Evolutionary conservation across 164 flowering plant genomes (phyloP).

Genomic region (Nymphaea thermarum): DNA sequence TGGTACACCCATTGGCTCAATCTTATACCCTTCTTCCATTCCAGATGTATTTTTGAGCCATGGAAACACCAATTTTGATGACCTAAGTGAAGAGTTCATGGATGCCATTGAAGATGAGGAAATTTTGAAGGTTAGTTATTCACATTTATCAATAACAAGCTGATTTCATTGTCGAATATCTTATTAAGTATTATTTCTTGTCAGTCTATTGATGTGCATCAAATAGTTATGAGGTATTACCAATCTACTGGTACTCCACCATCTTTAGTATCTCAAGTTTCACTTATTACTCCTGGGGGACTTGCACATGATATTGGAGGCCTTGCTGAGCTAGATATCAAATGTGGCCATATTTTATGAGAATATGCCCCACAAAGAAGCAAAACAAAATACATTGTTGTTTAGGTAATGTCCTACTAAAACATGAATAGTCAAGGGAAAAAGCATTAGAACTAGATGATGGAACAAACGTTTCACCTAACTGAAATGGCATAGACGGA

Average conservation of each 20-base stretch:
- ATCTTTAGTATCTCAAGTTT: slow-evolving; percentile 37
- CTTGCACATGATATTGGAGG: too few species aligned
- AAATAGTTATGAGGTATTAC: slow-evolving; percentile 69
- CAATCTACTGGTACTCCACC: slow-evolving; percentile 67
- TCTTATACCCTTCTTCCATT: not conserved
- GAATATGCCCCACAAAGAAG: too few species aligned
- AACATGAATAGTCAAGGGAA: too few species aligned
- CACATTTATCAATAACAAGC: too few species aligned
- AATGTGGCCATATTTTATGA: too few species aligned
- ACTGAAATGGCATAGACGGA: too few species aligned
- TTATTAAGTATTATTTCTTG: slow-evolving; percentile 6
- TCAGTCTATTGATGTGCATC: slow-evolving; percentile 86
- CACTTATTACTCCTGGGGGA: slow-evolving; percentile 32
- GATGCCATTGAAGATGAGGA: slow-evolving; percentile 63
- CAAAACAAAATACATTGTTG: too few species aligned
- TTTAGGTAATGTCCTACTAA: too few species aligned
- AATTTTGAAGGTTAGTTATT: slow-evolving; percentile 60
- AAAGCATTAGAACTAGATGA: too few species aligned
- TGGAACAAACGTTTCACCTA: too few species aligned
- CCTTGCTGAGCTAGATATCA: too few species aligned
- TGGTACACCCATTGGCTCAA: not conserved
- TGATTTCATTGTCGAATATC: too few species aligned
- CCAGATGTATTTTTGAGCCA: not conserved
- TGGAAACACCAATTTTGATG: slow-evolving; percentile 8
- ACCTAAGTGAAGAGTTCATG: slow-evolving; percentile 9